Conservation (phyloP, 179 eudicot species). For the Sideroxylon spinosum region DNA sequence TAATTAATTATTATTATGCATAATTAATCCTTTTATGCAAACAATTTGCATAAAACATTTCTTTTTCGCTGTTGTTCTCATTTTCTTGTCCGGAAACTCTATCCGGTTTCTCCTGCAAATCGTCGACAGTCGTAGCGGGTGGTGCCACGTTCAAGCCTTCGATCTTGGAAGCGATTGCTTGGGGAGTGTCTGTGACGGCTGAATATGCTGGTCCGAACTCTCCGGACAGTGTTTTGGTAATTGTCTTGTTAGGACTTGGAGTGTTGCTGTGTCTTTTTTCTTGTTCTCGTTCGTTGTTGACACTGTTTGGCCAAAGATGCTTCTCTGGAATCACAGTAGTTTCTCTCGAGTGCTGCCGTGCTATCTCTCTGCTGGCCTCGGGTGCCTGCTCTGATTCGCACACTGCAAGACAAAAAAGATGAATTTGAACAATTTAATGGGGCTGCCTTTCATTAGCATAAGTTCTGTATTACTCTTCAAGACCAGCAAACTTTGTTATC, state of each 20-base stretch:
- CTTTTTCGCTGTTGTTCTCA: no score
- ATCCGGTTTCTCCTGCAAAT: no score
- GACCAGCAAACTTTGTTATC: no score
- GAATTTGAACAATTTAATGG: not conserved
- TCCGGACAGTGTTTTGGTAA: slow-evolving; percentile 34
- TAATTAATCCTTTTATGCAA: no score
- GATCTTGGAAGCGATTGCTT: slow-evolving; percentile 41
- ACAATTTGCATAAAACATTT: no score
- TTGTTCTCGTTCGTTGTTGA: slow-evolving; percentile 3
- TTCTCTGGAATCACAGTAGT: slow-evolving; percentile 35
- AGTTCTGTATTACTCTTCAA: no score
- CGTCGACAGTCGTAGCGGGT: no score
- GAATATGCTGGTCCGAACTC: slow-evolving; percentile 45
- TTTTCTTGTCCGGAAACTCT: no score
- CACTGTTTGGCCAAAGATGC: slow-evolving; percentile 26
- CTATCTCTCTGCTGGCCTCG: slow-evolving; percentile 29
- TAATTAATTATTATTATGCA: no score
- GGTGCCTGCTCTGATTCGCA: slow-evolving; percentile 56
- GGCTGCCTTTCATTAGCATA: not conserved
- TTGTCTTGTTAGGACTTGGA: slow-evolving; percentile 28
- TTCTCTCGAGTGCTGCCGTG: slow-evolving; percentile 38
- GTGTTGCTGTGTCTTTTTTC: slow-evolving; percentile 16
- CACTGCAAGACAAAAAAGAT: slow-evolving; percentile 35
- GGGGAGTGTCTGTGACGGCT: slow-evolving; percentile 43
- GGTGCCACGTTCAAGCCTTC: slow-evolving; percentile 18